phyloP scores from a whole-genome alignment of 1,139 yeast species.

The Sugiyamaella novakii region DNA sequence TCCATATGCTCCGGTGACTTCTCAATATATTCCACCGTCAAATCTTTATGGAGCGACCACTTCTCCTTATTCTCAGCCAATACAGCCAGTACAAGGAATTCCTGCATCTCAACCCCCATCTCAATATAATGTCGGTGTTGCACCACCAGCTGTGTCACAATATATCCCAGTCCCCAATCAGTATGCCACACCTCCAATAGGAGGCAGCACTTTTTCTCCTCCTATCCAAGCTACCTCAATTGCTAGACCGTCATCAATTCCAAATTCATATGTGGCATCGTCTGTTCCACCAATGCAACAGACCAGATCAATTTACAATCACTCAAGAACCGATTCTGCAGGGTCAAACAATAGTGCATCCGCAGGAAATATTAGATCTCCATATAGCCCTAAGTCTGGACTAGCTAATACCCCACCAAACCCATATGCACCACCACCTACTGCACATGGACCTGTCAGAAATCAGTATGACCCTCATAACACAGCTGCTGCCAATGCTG shows the following conservation, averaged over 20 bases:
- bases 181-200: constrained; percentile 22
- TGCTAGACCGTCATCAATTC: constrained; percentile 21
- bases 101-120: too few relatives aligned
- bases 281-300: constrained; percentile 12
- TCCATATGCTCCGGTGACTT: constrained; percentile 18
- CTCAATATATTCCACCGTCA: constrained; percentile 11
- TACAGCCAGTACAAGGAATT: constrained; percentile 3
- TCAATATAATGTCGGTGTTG: background rate
- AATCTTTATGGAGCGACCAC: constrained; percentile 2
- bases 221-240: constrained; percentile 29
- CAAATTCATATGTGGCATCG: constrained; percentile 19
- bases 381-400: constrained; percentile 12
- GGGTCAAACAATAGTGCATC: constrained; percentile 18
- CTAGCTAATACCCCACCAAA: constrained; percentile 12
- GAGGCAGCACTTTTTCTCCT: constrained; percentile 15
- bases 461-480: constrained; percentile 15
- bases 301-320: constrained; percentile 8
- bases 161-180: constrained; percentile 13
- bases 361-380: constrained; percentile 4
- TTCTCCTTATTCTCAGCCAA: background rate
- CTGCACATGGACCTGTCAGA: constrained; percentile 1
- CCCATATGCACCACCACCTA: constrained; percentile 17
- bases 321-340: constrained; percentile 20
- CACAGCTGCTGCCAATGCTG: constrained; percentile 18
- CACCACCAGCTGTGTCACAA: background rate